Evolutionary conservation across 2,329 filamentous ascomycete species (phyloP), one percentile per base, ranked within the genome.

Genomic region (Penicillium sp.): DNA sequence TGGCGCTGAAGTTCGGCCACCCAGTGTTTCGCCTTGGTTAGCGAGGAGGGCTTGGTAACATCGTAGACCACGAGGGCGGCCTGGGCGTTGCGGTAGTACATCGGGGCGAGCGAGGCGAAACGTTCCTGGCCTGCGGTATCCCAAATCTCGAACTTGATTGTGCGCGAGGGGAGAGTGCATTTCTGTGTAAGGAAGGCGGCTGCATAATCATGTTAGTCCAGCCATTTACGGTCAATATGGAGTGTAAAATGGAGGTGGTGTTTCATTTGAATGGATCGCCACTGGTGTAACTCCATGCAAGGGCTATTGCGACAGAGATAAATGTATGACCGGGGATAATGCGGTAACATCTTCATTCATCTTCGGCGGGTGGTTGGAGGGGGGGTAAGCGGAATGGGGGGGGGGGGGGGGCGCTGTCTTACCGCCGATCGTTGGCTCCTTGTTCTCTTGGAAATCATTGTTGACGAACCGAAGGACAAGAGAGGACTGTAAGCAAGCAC

Each of bases 71-170:
- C 93, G 66, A 99, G 90, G 14, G 95, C 95, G 63, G 93, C 92
- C 80, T 98, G 93, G 51, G 95, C 95, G 75, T 99, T 98, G 78
- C 93, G 92, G 82, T 98, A 98, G 84, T 99, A 99, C 95, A 98
- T 98, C 69, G 93, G 95, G 52, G 95, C 95, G 59, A 98, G 86
- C 51, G 90, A 96, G 68, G 93, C 93, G 74, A 98, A 99, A 63
- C 93, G 91, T 81, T 99, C 93, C 79, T 99, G 93, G 72, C 93
- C 93, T 44, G 95, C 93, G 16, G 93, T 98, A 81, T 99, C 93
- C 93, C 93, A 99, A 71, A 99, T 98, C 76, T 93, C 90, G 72
- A 93, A 93, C 64, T 77, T 78, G 65, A 77, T 78, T 56, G 91
- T 97, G 74, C 93, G 87, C 69, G 88, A 92, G 33, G 93, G 93